A percentile compares a stretch with the other conserved stretches of the same genome.
These are phyloP conservation scores for Boeremia lycopersici DNA, from an alignment of 2,329 filamentous ascomycete species.

Conservation along the genomic window DNA sequence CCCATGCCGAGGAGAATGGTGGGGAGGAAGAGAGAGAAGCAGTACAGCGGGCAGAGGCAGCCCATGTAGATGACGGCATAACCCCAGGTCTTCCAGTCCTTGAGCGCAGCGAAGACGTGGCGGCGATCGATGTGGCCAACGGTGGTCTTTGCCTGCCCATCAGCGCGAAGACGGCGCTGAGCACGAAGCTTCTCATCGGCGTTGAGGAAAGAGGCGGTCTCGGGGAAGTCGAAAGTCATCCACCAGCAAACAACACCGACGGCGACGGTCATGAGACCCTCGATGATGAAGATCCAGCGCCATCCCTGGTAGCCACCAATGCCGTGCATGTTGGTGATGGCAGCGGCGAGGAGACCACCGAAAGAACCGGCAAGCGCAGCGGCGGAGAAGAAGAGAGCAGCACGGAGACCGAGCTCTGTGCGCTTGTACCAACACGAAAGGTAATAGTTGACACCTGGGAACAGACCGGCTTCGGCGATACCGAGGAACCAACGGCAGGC, in stretches of 20 bases:
- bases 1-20: conserved; percentile 56
- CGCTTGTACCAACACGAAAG: conserved; percentile 64
- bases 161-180: conserved; percentile 67
- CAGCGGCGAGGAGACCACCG: conserved; percentile 63
- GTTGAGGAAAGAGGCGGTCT: conserved; percentile 63
- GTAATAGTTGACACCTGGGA: conserved; percentile 57
- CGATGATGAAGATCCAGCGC: conserved; percentile 50
- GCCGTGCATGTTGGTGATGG: conserved; percentile 66
- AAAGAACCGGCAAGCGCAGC: conserved; percentile 65
- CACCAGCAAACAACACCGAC: conserved; percentile 53
- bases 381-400: conserved; percentile 65
- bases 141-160: conserved; percentile 72
- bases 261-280: conserved; percentile 46
- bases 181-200: conserved; percentile 62
- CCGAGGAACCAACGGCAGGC: conserved; percentile 47
- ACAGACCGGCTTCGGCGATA: conserved; percentile 47
- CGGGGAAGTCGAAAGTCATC: conserved; percentile 69
- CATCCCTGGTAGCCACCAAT: conserved; percentile 53
- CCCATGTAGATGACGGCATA: conserved; percentile 69
- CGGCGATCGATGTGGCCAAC: conserved; percentile 43
- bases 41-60: conserved; percentile 55
- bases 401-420: conserved; percentile 59
- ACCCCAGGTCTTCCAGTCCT: conserved; percentile 57
- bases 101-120: conserved; percentile 52
- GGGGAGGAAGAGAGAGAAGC: conserved; percentile 49